phyloP scores from a whole-genome alignment of 345 rosid species.

The Acer yangbiense region DNA sequence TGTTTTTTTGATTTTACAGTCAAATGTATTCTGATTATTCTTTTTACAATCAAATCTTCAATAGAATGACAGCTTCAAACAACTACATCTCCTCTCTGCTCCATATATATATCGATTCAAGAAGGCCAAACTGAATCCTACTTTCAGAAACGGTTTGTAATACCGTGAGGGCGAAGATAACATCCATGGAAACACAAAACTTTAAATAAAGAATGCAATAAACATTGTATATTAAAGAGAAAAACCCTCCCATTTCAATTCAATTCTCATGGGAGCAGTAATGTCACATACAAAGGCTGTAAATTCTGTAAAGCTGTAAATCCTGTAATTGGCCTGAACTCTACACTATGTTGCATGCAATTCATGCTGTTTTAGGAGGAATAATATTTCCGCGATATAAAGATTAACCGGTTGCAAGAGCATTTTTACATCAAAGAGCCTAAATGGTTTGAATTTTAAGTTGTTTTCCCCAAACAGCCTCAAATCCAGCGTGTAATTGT shows the following conservation, averaged over 20 bases:
- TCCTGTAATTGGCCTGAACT: background rate
- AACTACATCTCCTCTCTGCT: background rate
- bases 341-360: slow-evolving; percentile 2
- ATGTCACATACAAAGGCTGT: background rate
- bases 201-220: background rate
- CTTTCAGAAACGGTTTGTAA: background rate
- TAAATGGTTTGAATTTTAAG: background rate
- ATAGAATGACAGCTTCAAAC: too few species aligned
- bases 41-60: background rate
- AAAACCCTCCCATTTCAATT: background rate
- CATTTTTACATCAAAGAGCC: background rate
- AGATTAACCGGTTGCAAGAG: background rate
- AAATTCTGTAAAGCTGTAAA: background rate
- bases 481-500: background rate
- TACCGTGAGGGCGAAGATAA: background rate
- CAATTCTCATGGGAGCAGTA: background rate
- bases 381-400: too few species aligned
- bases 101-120: too few species aligned
- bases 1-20: too few species aligned
- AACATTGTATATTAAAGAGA: background rate
- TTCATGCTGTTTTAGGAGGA: background rate
- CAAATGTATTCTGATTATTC: too few species aligned
- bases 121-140: background rate
- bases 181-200: background rate
- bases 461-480: background rate